Percentiles rank a stretch among this genome's conserved stretches.
Conservation (phyloP, 1,284 basidiomycete species). For the Cryptococcus sp. region DNA sequence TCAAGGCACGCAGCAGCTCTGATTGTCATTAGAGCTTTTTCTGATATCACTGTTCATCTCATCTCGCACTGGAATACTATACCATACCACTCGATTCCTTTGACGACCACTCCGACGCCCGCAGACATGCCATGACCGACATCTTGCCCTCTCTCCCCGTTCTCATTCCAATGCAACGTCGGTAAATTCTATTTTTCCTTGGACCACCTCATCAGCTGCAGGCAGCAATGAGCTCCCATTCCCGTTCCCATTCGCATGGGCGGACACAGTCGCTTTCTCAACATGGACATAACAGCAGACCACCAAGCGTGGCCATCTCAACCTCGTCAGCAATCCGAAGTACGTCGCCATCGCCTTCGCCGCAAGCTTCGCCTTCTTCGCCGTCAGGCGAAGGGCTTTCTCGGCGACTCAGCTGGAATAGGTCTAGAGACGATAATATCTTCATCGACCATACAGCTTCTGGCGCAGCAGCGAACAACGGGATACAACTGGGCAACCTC, state of each 20-base stretch:
- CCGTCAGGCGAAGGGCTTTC: constrained; percentile 32
- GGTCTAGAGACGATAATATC: constrained; percentile 13
- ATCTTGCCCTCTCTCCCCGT: no score
- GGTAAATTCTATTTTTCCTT: no score
- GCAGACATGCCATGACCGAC: no score
- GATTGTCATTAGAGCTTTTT: no score
- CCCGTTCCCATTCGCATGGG: not conserved
- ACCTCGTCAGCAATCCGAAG: constrained; percentile 29
- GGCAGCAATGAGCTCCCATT: not conserved
- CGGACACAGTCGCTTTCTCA: not conserved
- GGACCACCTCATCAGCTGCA: not conserved
- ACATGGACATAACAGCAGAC: constrained; percentile 2
- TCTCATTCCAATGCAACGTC: no score
- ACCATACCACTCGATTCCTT: no score
- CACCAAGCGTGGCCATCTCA: constrained; percentile 27
- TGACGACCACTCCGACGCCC: no score
- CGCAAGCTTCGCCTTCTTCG: constrained; percentile 32
- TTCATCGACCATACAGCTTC: constrained; percentile 5
- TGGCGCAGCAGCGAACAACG: not conserved
- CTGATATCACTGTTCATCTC: no score
- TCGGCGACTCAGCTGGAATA: constrained; percentile 39
- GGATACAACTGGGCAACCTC: not conserved
- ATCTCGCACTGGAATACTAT: no score
- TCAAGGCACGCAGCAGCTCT: no score
- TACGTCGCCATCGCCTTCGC: constrained; percentile 23